Conservation (phyloP, 768 basidiomycete genomes). For the Boletus sp. region DNA sequence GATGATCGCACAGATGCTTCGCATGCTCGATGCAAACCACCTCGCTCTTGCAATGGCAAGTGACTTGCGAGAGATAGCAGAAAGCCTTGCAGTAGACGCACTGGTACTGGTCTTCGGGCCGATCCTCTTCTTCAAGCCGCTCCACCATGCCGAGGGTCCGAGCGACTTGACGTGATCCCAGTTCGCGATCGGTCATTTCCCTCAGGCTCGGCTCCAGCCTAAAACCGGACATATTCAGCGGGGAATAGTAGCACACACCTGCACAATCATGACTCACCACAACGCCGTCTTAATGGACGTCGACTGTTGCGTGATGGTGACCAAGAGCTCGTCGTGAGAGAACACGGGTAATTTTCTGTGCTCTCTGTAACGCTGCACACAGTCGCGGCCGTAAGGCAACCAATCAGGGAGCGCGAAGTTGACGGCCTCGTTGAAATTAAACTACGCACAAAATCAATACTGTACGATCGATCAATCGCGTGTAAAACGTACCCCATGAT, state of each 20-base stretch:
- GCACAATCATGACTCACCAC: conserved; percentile 57
- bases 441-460: conserved; percentile 45
- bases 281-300: conserved; percentile 88
- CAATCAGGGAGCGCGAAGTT: conserved; percentile 98
- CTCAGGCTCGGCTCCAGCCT: conserved; percentile 84
- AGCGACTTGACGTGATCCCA: conserved; percentile 61
- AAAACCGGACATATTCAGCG: conserved; percentile 19
- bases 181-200: conserved; percentile 89
- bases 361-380: conserved; percentile 86
- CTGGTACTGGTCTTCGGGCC: conserved; percentile 92
- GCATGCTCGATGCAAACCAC: conserved; percentile 88
- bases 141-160: conserved; percentile 64
- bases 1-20: conserved; percentile 69
- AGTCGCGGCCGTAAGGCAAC: conserved; percentile 83
- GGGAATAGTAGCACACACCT: conserved; percentile 15
- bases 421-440: conserved; percentile 99
- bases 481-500: conserved; percentile 80
- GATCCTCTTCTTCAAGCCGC: conserved; percentile 73
- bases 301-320: conserved; percentile 97
- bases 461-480: conserved; percentile 23
- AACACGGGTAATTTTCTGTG: conserved; percentile 95
- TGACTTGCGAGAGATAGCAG: conserved; percentile 92
- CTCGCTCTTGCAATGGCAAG: conserved; percentile 72
- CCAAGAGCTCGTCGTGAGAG: conserved; percentile 94
- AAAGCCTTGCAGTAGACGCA: conserved; percentile 91